A percentile compares a stretch with the other conserved stretches of the same genome.
phyloP scores from a whole-genome alignment of 306 rosid genomes.

The Rubus parviflorus region DNA sequence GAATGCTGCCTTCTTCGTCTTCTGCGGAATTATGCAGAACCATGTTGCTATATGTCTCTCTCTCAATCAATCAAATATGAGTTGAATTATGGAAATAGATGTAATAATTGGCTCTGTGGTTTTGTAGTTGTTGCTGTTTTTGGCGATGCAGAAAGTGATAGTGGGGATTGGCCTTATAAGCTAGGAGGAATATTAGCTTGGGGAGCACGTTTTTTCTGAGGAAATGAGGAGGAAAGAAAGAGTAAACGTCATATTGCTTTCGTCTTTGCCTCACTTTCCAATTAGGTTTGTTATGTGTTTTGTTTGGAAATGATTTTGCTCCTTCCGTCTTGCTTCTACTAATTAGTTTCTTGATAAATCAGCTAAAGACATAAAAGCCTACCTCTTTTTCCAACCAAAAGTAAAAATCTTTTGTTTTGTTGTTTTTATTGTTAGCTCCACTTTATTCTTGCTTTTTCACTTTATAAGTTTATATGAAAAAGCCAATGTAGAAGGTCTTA shows the following conservation, averaged over 20 bases:
- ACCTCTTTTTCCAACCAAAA: constrained; percentile 2
- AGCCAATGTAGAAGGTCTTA: neutral
- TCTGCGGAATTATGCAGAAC: constrained; percentile 39
- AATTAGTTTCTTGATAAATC: neutral
- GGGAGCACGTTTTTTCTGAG: constrained; percentile 50
- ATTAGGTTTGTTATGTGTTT: constrained; percentile 35
- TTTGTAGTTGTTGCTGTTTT: neutral
- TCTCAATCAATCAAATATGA: neutral
- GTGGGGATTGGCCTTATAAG: constrained; percentile 11
- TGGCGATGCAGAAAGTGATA: neutral
- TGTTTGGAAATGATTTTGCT: neutral
- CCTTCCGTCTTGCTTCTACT: neutral
- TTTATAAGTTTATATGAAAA: neutral
- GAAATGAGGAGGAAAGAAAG: constrained; percentile 33
- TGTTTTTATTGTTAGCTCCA: neutral
- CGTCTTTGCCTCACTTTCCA: constrained; percentile 28
- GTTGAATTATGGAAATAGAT: neutral
- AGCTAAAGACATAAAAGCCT: neutral
- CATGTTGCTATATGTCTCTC: constrained; percentile 27
- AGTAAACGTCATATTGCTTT: constrained; percentile 47
- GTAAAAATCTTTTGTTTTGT: neutral
- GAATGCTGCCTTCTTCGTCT: constrained; percentile 43
- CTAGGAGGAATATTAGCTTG: constrained; percentile 32
- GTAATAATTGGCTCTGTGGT: neutral
- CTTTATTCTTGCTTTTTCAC: neutral